phyloP scores from a whole-genome alignment of 129 eudicot genomes.

The Flaveria sonorensis region DNA sequence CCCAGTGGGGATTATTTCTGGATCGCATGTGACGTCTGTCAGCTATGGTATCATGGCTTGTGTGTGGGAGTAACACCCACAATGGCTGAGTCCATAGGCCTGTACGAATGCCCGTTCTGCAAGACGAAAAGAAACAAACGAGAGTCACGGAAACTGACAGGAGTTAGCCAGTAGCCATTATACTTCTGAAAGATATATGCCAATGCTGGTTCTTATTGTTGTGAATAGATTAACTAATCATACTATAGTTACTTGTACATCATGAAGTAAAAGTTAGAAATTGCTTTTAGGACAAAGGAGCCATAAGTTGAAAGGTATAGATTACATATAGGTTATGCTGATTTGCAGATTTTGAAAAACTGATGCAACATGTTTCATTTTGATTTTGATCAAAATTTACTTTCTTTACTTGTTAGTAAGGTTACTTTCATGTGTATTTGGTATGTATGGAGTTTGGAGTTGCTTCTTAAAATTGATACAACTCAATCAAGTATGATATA shows the following conservation, averaged over 20 bases:
- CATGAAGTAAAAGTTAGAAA: not conserved
- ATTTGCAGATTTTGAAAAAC: constrained; percentile 7
- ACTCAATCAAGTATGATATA: too few relatives aligned
- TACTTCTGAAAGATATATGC: not conserved
- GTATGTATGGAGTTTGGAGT: too few relatives aligned
- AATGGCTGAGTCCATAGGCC: constrained; percentile 76
- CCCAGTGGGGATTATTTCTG: constrained; percentile 79
- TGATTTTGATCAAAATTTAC: not conserved
- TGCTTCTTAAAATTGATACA: too few relatives aligned
- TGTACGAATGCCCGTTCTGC: constrained; percentile 86
- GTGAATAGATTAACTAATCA: not conserved
- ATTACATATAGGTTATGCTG: not conserved
- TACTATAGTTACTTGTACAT: not conserved
- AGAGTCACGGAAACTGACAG: not conserved
- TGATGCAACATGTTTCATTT: too few relatives aligned
- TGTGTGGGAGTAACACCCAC: constrained; percentile 92
- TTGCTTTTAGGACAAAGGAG: not conserved
- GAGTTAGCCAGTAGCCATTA: not conserved
- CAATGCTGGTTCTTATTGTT: not conserved
- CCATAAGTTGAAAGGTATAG: not conserved
- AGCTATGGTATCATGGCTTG: constrained; percentile 88
- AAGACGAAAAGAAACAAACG: not conserved
- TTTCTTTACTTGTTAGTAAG: not conserved
- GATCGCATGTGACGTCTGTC: constrained; percentile 88
- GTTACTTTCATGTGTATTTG: too few relatives aligned